Base-by-base conservation (phyloP, 2,329 filamentous ascomycete genomes). In the Cladosporium halotolerans region DNA sequence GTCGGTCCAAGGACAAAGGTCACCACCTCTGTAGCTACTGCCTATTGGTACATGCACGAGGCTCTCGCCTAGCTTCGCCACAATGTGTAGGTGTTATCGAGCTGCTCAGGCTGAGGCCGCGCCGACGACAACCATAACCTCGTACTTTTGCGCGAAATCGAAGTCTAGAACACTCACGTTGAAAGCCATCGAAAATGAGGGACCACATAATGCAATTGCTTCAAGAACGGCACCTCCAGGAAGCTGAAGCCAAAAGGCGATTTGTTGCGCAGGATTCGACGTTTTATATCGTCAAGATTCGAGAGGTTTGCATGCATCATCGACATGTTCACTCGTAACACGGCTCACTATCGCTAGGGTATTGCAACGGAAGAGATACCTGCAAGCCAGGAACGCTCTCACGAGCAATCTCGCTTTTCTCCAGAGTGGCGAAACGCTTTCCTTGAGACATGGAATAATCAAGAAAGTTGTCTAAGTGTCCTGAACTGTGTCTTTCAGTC, bases 401-500 rank as follows among this genome's bases (percentile, higher is more conserved):
- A 34, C 9, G 5, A 2, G 5, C 14, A 32, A 23, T 18, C 14
- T 9, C 23, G 19, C 19, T 9, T 38, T 9, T 49, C 33, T 8
- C 9, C 18, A 11, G 9, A 33, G 6, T 49, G 46, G 46, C 36
- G 14, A 5, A 10, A 5, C 32, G 13, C 46, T 13, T 49, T 49
- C 19, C 19, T 28, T 32, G 23, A 49, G 7, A 23, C 18, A 6
- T 49, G 46, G 46, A 33, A 32, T 11, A 18, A n/a, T n/a, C 31
- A 4, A 2, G 32, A n/a, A 9, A 10, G 2, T 4, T 14, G 34
- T 18, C 13, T 14, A 16, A 45, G 52, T 16, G 19, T 13, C 8
- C 43, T 58, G n/a, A 39, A 54, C 13, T 54, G 50, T n/a, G 16
- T 57, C 4, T 53, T 58, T n/a, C 57, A 59, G 31, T 13, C 53